A percentile compares a stretch with the other conserved stretches of the same genome.
These are phyloP conservation scores for Gossypium herbaceum DNA, from an alignment of 345 rosid species.

Conservation along the genomic window DNA sequence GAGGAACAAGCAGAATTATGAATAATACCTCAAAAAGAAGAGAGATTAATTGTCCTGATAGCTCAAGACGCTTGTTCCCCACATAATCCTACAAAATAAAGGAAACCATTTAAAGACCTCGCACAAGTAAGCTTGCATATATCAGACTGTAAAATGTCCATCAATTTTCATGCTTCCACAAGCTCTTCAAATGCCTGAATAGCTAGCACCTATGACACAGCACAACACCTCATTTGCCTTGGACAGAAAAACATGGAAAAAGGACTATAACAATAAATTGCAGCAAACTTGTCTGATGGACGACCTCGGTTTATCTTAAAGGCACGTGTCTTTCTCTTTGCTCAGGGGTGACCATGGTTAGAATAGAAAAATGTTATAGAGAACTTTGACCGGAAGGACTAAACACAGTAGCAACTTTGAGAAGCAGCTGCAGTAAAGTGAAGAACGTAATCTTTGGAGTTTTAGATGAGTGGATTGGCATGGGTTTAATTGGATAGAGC, in stretches of 20 bases:
- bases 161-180: background rate
- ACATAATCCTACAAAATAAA: conserved; percentile 70
- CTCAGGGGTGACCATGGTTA: background rate
- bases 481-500: background rate
- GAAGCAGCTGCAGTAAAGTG: background rate
- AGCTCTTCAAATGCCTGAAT: background rate
- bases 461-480: background rate
- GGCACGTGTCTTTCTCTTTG: background rate
- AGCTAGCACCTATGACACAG: background rate
- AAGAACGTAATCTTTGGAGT: background rate
- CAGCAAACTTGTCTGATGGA: background rate
- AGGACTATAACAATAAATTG: background rate
- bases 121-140: background rate
- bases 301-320: background rate
- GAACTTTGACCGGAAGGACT: background rate
- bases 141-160: background rate
- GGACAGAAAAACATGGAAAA: background rate
- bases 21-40: conserved; percentile 80
- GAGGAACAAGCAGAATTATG: conserved; percentile 12
- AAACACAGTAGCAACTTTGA: background rate
- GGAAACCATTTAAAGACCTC: background rate
- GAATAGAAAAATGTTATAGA: background rate
- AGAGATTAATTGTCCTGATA: conserved; percentile 88
- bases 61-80: conserved; percentile 91
- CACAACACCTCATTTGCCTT: background rate